Conservation (phyloP, 345 rosid genomes). For the Odontarrhena argentea region DNA sequence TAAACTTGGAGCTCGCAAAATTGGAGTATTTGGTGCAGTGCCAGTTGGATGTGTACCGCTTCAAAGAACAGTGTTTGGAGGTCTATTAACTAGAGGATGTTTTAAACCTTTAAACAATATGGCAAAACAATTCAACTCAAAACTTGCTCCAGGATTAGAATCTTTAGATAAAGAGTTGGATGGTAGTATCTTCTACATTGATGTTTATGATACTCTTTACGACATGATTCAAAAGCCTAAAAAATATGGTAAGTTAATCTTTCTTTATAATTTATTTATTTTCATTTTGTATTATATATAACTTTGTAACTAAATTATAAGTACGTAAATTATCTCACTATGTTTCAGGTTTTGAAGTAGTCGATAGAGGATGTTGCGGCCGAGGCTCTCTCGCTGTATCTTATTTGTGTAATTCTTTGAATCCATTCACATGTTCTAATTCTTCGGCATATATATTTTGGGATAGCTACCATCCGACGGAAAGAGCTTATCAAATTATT, state of each 20-base stretch:
- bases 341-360: conserved; percentile 21
- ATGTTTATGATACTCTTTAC: conserved; percentile 41
- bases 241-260: conserved; percentile 41
- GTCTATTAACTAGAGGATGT: too few species aligned
- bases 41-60: conserved; percentile 34
- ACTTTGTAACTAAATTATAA: too few species aligned
- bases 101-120: not conserved
- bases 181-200: too few species aligned
- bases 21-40: conserved; percentile 35
- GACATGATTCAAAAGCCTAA: conserved; percentile 46
- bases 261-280: not conserved
- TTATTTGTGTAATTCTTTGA: conserved; percentile 47
- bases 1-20: conserved; percentile 31
- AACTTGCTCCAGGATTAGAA: conserved; percentile 9
- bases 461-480: conserved; percentile 73
- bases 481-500: conserved; percentile 47
- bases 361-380: conserved; percentile 60
- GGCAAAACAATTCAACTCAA: conserved; percentile 26
- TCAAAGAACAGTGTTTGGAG: conserved; percentile 11
- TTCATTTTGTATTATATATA: not conserved
- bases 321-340: too few species aligned
- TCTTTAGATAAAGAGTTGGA: conserved; percentile 7
- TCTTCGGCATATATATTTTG: conserved; percentile 50
- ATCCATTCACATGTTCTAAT: conserved; percentile 44
- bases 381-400: conserved; percentile 51